phyloP scores from a whole-genome alignment of 805 yeast genomes.

The Zygosaccharomyces kombuchaensis region DNA sequence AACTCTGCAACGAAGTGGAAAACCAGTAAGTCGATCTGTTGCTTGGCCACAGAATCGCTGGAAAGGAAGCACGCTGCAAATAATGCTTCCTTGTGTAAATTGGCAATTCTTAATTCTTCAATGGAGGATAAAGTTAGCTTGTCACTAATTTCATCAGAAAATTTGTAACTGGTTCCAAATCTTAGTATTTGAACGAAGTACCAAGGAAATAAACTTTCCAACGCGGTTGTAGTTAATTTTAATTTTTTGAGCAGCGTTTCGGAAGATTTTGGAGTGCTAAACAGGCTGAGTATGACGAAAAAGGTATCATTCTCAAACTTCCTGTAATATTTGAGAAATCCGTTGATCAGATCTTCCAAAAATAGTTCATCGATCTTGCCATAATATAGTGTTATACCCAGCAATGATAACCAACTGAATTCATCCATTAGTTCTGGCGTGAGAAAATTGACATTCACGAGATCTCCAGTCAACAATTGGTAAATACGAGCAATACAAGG shows the following conservation, averaged over 20 bases:
- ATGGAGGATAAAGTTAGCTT: slow-evolving; percentile 43
- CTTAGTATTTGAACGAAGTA: slow-evolving; percentile 44
- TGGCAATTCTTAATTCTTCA: slow-evolving; percentile 45
- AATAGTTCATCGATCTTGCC: slow-evolving; percentile 45
- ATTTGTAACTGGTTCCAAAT: slow-evolving; percentile 25
- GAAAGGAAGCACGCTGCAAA: slow-evolving; percentile 57
- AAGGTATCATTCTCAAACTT: slow-evolving; percentile 9
- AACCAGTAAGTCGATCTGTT: slow-evolving; percentile 36
- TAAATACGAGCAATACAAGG: slow-evolving; percentile 56
- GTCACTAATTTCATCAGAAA: slow-evolving; percentile 36
- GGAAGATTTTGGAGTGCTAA: slow-evolving; percentile 14
- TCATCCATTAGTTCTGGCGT: slow-evolving; percentile 38
- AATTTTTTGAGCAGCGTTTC: slow-evolving; percentile 16
- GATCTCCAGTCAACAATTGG: slow-evolving; percentile 56
- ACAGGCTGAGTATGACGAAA: slow-evolving; percentile 18
- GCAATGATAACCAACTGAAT: slow-evolving; percentile 61
- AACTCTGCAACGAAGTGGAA: slow-evolving; percentile 26
- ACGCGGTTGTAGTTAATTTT: slow-evolving; percentile 8
- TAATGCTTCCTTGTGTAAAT: slow-evolving; percentile 54
- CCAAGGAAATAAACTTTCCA: slow-evolving; percentile 49
- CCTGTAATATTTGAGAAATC: slow-evolving; percentile 10
- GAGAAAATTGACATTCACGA: slow-evolving; percentile 29
- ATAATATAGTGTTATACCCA: slow-evolving; percentile 60
- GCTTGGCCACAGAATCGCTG: slow-evolving; percentile 44
- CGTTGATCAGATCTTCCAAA: slow-evolving; percentile 28